Evolutionary conservation across 148 eudicot species (phyloP), one percentile per base, ranked within the genome.

Genomic region (Nyssa sinensis): DNA sequence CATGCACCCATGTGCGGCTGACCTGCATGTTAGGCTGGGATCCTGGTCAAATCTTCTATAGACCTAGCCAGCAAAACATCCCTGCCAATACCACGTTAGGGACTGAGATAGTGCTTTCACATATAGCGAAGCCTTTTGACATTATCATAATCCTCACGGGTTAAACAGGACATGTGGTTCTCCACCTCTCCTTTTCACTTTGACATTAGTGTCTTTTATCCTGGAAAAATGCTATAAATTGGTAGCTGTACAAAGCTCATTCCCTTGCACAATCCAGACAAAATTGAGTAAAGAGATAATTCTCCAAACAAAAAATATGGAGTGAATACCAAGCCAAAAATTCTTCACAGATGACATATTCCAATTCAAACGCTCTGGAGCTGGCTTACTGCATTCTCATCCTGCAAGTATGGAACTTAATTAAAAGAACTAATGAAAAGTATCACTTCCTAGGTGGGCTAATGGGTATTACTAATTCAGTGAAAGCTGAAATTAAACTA

Each of bases 181-280:
- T 64, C 32, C 55, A 5, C 35, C 44, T 37, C 71, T 39, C 51
- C 34, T 30, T 51, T 10, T 17, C 16, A 53, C 28, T 55, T 32
- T 33, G 44, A 39, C 4, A 70, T 32, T 30, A 23, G 69, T 24
- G 21, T 66, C 60, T 70, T 66, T 70, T 58, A 28, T 71, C 51
- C 64, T 58, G 49, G 64, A 78, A 78, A 75, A 80, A 67, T 76
- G 69, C 76, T 37, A 75, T 34, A 49, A 66, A 47, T 66, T 47
- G 23, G 35, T 11, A 44, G 65, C 83, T 80, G 57, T 75, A 80
- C 79, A 80, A 53, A 75, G 25, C 81, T 65, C 44, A 21, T 59
- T 68, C 49, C 39, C 63, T 7, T 44, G 41, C 63, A 78, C 58
- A 78, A 80, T 29, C 73, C 23, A 28, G 78, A 34, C 61, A 19